Conservation (phyloP, 768 basidiomycete species). For the Xerocomus spinulosus region DNA sequence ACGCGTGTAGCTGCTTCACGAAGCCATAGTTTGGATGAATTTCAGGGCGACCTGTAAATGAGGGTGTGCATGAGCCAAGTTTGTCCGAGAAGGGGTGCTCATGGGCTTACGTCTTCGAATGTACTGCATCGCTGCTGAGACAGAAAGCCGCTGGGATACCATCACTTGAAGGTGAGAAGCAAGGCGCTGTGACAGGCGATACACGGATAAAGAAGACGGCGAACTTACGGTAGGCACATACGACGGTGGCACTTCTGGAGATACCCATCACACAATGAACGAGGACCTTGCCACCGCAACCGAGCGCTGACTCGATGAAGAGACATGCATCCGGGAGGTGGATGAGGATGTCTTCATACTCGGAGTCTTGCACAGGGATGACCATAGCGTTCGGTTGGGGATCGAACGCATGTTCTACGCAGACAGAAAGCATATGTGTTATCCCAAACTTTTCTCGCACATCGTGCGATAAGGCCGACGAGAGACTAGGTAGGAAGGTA, state of each 20-base stretch:
- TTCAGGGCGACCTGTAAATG: slow-evolving; percentile 33
- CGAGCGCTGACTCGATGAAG: slow-evolving; percentile 60
- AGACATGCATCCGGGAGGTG: slow-evolving; percentile 53
- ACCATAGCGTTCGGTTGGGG: slow-evolving; percentile 35
- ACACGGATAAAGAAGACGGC: slow-evolving; percentile 1
- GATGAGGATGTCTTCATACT: slow-evolving; percentile 57
- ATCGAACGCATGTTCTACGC: slow-evolving; percentile 46
- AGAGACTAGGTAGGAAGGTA: slow-evolving; percentile 20
- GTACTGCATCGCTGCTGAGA: slow-evolving; percentile 43
- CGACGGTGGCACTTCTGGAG: slow-evolving; percentile 60
- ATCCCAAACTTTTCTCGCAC: slow-evolving; percentile 35
- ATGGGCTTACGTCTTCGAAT: slow-evolving; percentile 44
- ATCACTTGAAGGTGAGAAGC: slow-evolving; percentile 39
- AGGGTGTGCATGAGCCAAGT: slow-evolving; percentile 9
- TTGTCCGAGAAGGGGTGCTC: neutral
- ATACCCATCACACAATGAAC: slow-evolving; percentile 75
- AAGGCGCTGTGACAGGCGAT: neutral
- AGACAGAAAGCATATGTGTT: slow-evolving; percentile 56
- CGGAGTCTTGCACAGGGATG: slow-evolving; percentile 40
- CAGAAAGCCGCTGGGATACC: slow-evolving; percentile 40
- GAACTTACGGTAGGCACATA: slow-evolving; percentile 51
- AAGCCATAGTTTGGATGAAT: slow-evolving; percentile 46
- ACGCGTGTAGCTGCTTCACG: slow-evolving; percentile 53
- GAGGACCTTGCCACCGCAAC: slow-evolving; percentile 50
- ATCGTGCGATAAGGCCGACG: slow-evolving; percentile 32